phyloP scores from a whole-genome alignment of 345 rosid species.

The Lepidium sativum region DNA sequence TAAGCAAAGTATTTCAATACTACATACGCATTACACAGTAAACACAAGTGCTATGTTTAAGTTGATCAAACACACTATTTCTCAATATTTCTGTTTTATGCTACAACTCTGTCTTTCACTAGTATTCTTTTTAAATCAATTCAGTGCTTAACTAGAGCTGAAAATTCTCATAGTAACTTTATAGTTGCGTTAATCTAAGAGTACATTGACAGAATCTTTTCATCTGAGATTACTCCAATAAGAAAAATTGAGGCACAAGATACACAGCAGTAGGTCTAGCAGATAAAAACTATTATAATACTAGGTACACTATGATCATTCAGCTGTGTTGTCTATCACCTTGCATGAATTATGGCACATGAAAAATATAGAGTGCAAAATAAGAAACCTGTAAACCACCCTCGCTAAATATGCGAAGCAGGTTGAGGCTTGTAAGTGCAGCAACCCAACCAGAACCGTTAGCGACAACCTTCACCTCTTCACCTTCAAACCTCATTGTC shows the following conservation, averaged over 20 bases:
- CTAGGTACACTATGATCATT: not conserved
- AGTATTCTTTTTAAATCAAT: not conserved
- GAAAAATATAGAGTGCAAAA: constrained; percentile 4
- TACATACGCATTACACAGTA: not conserved
- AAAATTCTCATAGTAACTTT: not conserved
- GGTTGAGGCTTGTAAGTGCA: constrained; percentile 84
- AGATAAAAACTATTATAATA: not conserved
- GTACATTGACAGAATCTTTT: not conserved
- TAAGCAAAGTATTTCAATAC: not conserved
- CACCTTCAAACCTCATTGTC: constrained; percentile 98
- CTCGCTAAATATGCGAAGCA: constrained; percentile 75
- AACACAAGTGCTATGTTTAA: no score
- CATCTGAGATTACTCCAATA: not conserved
- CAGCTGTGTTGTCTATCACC: not conserved
- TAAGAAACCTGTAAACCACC: constrained; percentile 89
- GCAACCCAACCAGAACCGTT: constrained; percentile 89
- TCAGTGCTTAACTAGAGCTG: not conserved
- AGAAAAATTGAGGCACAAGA: not conserved
- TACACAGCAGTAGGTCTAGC: not conserved
- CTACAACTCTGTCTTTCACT: not conserved
- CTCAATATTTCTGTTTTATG: not conserved
- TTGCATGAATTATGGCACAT: not conserved
- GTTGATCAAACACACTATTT: not conserved
- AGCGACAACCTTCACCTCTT: constrained; percentile 89
- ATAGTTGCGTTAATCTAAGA: not conserved